phyloP scores from a whole-genome alignment of 371 early-diverging fungal species.

The Dinochytrium kinnereticum region DNA sequence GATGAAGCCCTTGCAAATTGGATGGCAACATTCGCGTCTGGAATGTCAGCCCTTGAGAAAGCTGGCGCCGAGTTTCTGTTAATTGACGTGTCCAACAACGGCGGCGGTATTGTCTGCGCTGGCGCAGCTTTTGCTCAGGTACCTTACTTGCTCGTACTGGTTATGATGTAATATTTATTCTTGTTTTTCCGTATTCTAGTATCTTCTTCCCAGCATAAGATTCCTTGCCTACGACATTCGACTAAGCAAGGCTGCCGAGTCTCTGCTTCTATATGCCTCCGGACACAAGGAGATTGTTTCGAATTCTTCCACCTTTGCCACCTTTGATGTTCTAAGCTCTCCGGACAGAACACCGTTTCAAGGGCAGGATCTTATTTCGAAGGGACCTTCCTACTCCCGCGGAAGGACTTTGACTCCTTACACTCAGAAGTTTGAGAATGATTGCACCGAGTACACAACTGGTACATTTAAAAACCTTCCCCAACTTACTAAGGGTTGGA shows the following conservation, averaged over 20 bases:
- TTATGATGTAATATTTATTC: not conserved
- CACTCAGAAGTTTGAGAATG: slow-evolving; percentile 7
- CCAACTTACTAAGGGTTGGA: not conserved
- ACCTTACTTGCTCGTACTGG: not conserved
- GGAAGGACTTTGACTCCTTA: not conserved
- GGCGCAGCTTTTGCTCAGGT: slow-evolving; percentile 16
- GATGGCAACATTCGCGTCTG: slow-evolving; percentile 21
- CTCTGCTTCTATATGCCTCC: not conserved
- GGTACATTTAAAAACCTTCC: not conserved
- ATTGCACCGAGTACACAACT: not conserved
- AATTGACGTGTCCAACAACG: slow-evolving; percentile 41
- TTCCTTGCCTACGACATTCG: not conserved
- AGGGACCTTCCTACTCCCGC: not conserved
- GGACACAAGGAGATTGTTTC: not conserved
- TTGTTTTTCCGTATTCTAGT: not conserved
- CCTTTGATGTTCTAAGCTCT: not conserved
- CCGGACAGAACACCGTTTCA: not conserved
- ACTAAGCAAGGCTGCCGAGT: not conserved
- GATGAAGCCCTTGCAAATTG: slow-evolving; percentile 1
- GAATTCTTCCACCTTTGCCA: not conserved
- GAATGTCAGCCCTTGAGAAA: slow-evolving; percentile 26
- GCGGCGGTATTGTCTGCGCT: slow-evolving; percentile 34
- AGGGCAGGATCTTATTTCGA: not conserved
- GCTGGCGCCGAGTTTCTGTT: slow-evolving; percentile 34
- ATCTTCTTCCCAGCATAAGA: not conserved